Conservation (phyloP, 176 grass and related monocot genomes). For the Elymus sibiricus region DNA sequence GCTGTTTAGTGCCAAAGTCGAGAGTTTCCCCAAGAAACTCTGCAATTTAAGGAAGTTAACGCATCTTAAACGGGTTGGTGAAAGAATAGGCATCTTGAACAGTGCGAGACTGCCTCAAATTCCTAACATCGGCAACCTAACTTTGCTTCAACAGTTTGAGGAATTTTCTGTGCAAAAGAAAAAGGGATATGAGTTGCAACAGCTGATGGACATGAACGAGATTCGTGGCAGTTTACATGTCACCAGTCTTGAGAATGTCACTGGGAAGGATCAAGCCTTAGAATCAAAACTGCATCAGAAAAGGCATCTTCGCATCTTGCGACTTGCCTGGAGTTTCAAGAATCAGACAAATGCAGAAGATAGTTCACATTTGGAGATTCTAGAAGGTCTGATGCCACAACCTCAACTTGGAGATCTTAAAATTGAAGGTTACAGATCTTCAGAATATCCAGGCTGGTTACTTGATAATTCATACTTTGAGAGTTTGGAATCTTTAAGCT, state of each 20-base stretch:
- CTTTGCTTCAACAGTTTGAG: background rate
- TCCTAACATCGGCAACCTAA: conserved; percentile 11
- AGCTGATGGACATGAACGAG: too few relatives aligned
- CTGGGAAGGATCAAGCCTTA: conserved; percentile 4
- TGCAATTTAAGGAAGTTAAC: background rate
- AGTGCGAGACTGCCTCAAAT: background rate
- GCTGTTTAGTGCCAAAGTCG: background rate
- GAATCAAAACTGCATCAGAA: background rate
- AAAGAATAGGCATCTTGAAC: background rate
- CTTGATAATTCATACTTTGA: background rate
- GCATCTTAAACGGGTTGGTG: background rate
- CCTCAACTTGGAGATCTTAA: fast-evolving
- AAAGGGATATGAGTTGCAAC: background rate
- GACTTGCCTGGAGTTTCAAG: background rate
- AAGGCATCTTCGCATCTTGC: background rate
- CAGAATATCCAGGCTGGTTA: conserved; percentile 9
- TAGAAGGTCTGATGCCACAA: background rate
- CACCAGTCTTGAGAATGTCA: background rate
- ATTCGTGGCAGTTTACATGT: too few relatives aligned
- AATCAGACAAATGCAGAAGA: background rate
- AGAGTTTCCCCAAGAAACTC: background rate
- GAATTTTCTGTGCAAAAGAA: background rate
- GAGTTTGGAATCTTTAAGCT: background rate
- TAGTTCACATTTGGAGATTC: background rate
- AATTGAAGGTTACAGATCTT: background rate